These are phyloP conservation scores for Plasmodium billcollinsi DNA, from an alignment of 169 alveolate species.

Conservation along the genomic window DNA sequence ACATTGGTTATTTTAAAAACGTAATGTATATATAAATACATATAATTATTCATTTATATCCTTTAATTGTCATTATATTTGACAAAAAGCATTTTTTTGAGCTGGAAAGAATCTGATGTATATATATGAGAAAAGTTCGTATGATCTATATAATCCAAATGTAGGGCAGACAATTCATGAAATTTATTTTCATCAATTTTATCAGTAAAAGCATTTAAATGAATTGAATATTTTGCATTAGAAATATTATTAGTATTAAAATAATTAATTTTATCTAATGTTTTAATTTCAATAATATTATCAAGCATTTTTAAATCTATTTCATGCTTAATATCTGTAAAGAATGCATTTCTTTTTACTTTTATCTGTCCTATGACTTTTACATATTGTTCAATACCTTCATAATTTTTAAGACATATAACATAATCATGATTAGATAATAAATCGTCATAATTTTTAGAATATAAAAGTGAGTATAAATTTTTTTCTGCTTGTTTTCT, in stretches of 20 bases:
- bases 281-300: constrained; percentile 36
- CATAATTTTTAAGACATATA: constrained; percentile 55
- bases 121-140: constrained; percentile 56
- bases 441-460: constrained; percentile 41
- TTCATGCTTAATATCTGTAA: constrained; percentile 53
- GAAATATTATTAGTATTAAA: constrained; percentile 35
- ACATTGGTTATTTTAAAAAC: no score
- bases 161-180: constrained; percentile 65
- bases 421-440: constrained; percentile 28
- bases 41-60: not conserved
- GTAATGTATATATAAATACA: no score
- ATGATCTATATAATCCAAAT: constrained; percentile 67
- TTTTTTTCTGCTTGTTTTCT: constrained; percentile 28
- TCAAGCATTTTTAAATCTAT: constrained; percentile 58
- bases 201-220: constrained; percentile 72
- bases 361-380: constrained; percentile 66
- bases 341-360: constrained; percentile 47
- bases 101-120: constrained; percentile 43
- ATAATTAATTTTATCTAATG: constrained; percentile 27
- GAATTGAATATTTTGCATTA: constrained; percentile 32
- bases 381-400: constrained; percentile 55
- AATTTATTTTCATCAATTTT: constrained; percentile 64
- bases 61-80: constrained; percentile 22
- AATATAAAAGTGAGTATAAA: constrained; percentile 57
- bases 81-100: constrained; percentile 64